Percentiles rank a stretch among this genome's conserved stretches.
These are phyloP conservation scores for Fragaria nilgerrensis DNA, from an alignment of 306 rosid genomes.

Conservation along the genomic window DNA sequence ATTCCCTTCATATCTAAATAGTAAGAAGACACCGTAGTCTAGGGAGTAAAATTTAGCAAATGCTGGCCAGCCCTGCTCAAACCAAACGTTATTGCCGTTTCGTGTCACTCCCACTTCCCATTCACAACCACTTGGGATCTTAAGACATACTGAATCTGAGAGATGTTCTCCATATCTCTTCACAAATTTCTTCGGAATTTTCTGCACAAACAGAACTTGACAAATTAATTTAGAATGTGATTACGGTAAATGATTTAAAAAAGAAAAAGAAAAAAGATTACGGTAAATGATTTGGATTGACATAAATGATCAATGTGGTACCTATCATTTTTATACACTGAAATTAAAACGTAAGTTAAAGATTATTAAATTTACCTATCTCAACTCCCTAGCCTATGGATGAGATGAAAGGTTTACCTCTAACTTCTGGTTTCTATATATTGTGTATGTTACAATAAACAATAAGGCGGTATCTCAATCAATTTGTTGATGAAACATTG, in stretches of 20 bases:
- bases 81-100: no score
- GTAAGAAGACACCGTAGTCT: not conserved
- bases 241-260: not conserved
- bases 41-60: slow-evolving; percentile 9
- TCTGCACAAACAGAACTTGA: not conserved
- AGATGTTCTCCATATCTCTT: no score
- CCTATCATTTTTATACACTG: not conserved
- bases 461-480: not conserved
- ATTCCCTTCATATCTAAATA: slow-evolving; percentile 16
- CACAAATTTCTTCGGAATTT: no score
- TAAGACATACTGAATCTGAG: no score
- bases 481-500: not conserved
- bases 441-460: not conserved
- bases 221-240: not conserved
- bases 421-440: not conserved
- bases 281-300: not conserved
- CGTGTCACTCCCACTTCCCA: no score
- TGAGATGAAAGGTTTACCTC: not conserved
- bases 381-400: not conserved
- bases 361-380: no score
- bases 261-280: no score
- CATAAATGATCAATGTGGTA: not conserved
- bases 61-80: slow-evolving; percentile 17
- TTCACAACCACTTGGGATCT: no score
- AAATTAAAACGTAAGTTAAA: not conserved